Conservation (phyloP, 768 basidiomycete species). For the Naganishia kalamii region DNA sequence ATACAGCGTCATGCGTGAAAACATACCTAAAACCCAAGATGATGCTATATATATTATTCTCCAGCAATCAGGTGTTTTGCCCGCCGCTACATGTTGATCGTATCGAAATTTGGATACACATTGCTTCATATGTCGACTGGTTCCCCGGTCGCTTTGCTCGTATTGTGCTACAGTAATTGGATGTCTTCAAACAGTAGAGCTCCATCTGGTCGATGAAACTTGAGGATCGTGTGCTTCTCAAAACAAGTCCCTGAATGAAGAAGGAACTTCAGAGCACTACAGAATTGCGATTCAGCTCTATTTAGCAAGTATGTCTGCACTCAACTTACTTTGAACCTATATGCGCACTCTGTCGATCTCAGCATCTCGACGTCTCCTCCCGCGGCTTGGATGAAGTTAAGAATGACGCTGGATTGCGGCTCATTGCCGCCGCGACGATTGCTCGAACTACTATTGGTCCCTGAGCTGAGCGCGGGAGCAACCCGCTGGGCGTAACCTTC, state of each 20-base stretch:
- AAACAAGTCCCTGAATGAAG: slow-evolving; percentile 28
- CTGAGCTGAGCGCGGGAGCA: slow-evolving; percentile 39
- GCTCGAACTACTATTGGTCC: neutral
- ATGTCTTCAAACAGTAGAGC: neutral
- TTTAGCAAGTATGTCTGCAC: neutral
- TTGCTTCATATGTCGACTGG: neutral
- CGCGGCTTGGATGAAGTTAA: slow-evolving; percentile 95
- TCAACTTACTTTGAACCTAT: slow-evolving; percentile 50
- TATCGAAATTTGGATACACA: neutral
- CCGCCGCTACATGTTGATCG: neutral
- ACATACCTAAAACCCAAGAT: too few relatives aligned
- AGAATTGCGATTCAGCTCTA: slow-evolving; percentile 1
- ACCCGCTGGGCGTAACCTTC: slow-evolving; percentile 93
- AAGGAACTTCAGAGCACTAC: slow-evolving; percentile 29
- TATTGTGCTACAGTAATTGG: neutral
- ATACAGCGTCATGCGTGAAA: too few relatives aligned
- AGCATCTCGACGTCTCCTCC: slow-evolving; percentile 98
- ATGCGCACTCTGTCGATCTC: slow-evolving; percentile 96
- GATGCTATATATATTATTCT: too few relatives aligned
- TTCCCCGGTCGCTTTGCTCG: neutral
- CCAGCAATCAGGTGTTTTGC: too few relatives aligned
- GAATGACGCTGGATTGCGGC: slow-evolving; percentile 60
- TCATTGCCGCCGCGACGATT: slow-evolving; percentile 2
- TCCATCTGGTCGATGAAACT: neutral
- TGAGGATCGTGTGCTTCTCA: slow-evolving; percentile 2